Percentiles rank a stretch among this genome's conserved stretches.
phyloP scores from a whole-genome alignment of 805 yeast species.

The Schwanniomyces occidentalis region DNA sequence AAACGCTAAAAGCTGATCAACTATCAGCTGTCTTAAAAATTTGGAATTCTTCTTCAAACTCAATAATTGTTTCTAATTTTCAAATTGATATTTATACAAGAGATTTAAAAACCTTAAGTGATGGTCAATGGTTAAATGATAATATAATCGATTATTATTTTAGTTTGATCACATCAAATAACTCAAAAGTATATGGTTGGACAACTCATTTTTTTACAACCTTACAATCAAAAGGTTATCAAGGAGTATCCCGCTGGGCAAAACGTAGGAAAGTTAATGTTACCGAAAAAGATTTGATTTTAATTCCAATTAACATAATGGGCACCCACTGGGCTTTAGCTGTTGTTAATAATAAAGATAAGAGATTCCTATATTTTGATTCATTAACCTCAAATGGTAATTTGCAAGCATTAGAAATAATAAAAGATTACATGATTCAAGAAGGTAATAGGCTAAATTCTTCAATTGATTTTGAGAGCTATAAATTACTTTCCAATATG shows the following conservation, averaged over 20 bases:
- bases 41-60: conserved; percentile 11
- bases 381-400: conserved; percentile 59
- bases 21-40: conserved; percentile 9
- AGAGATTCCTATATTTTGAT: conserved; percentile 71
- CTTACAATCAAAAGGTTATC: conserved; percentile 69
- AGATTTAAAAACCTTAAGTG: conserved; percentile 72
- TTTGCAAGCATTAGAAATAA: conserved; percentile 38
- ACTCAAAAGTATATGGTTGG: conserved; percentile 59
- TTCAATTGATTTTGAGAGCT: conserved; percentile 17
- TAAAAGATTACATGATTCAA: conserved; percentile 62
- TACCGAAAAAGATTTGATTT: conserved; percentile 59
- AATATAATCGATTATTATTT: conserved; percentile 84
- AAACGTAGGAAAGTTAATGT: conserved; percentile 43
- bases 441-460: conserved; percentile 60
- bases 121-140: conserved; percentile 86
- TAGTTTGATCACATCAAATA: conserved; percentile 48
- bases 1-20: conserved; percentile 12
- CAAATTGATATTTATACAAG: conserved; percentile 60
- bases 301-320: conserved; percentile 83
- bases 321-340: conserved; percentile 93
- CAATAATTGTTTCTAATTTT: conserved; percentile 19
- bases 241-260: conserved; percentile 38
- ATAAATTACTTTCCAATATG: conserved; percentile 24
- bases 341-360: conserved; percentile 61
- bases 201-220: conserved; percentile 87